phyloP scores from a whole-genome alignment of 225 moss, liverwort and hornwort genomes.

The Lunularia cruciata region DNA sequence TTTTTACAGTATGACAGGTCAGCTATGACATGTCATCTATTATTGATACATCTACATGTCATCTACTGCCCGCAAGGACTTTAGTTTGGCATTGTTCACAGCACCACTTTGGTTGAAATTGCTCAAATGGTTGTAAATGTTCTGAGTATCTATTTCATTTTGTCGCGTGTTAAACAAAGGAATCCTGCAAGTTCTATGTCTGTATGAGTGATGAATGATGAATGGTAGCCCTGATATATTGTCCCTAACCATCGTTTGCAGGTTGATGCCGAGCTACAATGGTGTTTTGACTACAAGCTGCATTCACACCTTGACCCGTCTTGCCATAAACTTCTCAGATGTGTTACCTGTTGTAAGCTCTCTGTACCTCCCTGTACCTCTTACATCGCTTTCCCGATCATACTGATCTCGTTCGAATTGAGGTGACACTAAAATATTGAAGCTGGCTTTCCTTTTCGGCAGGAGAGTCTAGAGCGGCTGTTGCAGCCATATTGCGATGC shows the following conservation, averaged over 20 bases:
- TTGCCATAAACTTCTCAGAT: slow-evolving; percentile 74
- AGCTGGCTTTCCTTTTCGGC: slow-evolving; percentile 6
- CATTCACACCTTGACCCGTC: slow-evolving; percentile 85
- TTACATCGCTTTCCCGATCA: no score
- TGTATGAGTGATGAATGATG: no score
- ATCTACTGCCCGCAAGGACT: no score
- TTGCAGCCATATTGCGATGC: slow-evolving; percentile 67
- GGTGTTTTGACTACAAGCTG: slow-evolving; percentile 87
- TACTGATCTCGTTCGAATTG: background rate
- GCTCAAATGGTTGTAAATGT: no score
- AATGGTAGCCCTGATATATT: no score
- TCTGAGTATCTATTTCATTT: no score
- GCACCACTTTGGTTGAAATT: no score
- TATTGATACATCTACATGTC: no score
- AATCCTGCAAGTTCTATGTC: no score
- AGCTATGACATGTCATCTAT: no score
- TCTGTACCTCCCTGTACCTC: background rate
- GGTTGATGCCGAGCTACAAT: slow-evolving; percentile 97
- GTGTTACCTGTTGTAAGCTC: slow-evolving; percentile 56
- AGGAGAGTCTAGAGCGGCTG: slow-evolving; percentile 71
- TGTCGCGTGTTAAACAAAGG: no score
- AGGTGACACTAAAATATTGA: background rate
- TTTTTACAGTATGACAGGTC: slow-evolving; percentile 98
- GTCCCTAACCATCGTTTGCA: slow-evolving; percentile 34
- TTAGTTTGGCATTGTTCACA: no score